A percentile compares a stretch with the other conserved stretches of the same genome.
Conservation (phyloP, 331 rosid genomes). For the Ulmus americana region DNA sequence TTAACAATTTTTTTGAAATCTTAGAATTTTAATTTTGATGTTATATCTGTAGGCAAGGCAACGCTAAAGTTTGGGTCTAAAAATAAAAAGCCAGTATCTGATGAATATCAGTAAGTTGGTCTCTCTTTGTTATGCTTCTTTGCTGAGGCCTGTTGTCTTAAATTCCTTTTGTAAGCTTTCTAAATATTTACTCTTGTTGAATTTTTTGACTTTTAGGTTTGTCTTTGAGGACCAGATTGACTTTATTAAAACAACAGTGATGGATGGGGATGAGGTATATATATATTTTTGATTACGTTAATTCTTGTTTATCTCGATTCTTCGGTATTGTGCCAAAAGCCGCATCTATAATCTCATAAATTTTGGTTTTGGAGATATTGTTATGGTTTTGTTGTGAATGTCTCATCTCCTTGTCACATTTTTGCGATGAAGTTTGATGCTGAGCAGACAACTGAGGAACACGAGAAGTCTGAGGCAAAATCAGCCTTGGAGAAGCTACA, state of each 20-base stretch:
- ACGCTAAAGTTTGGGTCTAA: conserved; percentile 71
- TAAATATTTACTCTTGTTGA: conserved; percentile 19
- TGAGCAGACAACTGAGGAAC: conserved; percentile 37
- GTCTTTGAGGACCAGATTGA: conserved; percentile 97
- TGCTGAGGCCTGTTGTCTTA: background rate
- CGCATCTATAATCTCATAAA: background rate
- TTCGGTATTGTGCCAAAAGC: background rate
- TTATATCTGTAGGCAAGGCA: conserved; percentile 61
- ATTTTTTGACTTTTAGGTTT: conserved; percentile 40
- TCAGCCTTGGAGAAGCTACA: conserved; percentile 76
- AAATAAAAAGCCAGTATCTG: conserved; percentile 63
- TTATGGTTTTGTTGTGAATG: conserved; percentile 6
- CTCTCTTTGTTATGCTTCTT: conserved; percentile 15
- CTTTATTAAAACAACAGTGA: conserved; percentile 79
- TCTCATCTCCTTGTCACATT: conserved; percentile 26
- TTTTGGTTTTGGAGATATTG: background rate
- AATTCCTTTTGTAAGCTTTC: conserved; percentile 1
- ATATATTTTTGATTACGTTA: background rate
- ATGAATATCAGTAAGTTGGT: conserved; percentile 78
- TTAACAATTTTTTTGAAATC: background rate
- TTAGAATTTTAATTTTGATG: conserved; percentile 8
- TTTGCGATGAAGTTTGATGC: conserved; percentile 48
- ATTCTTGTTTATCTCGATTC: background rate
- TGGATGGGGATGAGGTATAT: conserved; percentile 77
- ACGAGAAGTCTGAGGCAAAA: conserved; percentile 58